Evolutionary conservation across 2,329 filamentous ascomycete species (phyloP).

Genomic region (Aspergillus persii): DNA sequence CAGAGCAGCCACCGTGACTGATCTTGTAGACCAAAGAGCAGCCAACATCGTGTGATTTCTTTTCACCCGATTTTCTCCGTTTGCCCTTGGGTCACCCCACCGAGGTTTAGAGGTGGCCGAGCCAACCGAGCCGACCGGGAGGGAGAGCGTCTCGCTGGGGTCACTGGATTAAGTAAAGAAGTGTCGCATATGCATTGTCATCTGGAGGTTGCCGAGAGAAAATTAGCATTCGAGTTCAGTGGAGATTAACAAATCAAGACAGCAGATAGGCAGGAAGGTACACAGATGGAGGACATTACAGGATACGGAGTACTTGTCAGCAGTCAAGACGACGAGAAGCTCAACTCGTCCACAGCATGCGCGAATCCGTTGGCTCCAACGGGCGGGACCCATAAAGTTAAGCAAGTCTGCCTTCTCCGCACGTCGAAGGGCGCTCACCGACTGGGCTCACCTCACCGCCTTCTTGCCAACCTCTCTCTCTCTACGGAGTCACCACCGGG

Average conservation of each 20-base stretch:
- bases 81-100: background rate
- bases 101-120: background rate
- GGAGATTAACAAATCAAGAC: background rate
- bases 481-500: too few relatives aligned
- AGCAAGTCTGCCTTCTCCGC: background rate
- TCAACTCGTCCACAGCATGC: background rate
- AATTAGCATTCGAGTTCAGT: background rate
- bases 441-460: conserved; percentile 3
- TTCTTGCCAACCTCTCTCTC: background rate
- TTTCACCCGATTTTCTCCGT: background rate
- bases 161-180: background rate
- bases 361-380: background rate
- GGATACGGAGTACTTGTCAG: background rate
- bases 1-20: conserved; percentile 11
- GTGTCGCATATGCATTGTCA: background rate
- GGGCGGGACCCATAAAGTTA: background rate
- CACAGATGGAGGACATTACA: background rate
- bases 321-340: background rate
- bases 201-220: background rate
- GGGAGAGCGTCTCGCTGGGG: background rate
- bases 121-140: background rate
- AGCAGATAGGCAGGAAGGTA: background rate
- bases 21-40: conserved; percentile 12
- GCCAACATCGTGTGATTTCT: conserved; percentile 5
- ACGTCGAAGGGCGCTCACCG: conserved; percentile 1